These are phyloP conservation scores for Tetradesmus lagerheimii DNA, from an alignment of 139 green algal genomes.

Conservation along the genomic window DNA sequence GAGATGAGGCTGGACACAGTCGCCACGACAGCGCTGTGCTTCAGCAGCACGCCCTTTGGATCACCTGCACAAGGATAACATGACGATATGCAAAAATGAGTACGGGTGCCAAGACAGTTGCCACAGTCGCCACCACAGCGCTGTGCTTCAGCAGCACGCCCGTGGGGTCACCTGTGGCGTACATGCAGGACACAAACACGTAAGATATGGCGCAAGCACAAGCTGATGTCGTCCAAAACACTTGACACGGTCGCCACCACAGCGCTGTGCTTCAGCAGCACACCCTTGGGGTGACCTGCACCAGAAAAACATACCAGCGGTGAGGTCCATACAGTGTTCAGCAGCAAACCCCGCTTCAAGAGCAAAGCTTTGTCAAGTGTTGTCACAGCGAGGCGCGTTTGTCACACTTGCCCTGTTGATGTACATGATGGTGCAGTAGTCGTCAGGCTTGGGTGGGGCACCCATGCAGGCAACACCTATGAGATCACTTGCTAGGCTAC, in stretches of 20 bases:
- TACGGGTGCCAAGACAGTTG: no score
- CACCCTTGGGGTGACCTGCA: slow-evolving; percentile 79
- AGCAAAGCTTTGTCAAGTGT: no score
- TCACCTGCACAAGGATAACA: slow-evolving; percentile 50
- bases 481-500: no score
- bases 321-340: background rate
- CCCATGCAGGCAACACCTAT: no score
- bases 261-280: slow-evolving; percentile 81
- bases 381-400: no score
- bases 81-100: no score
- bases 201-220: no score
- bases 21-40: slow-evolving; percentile 74
- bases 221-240: no score
- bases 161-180: slow-evolving; percentile 69
- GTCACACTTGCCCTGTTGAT: slow-evolving; percentile 91
- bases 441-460: slow-evolving; percentile 74
- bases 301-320: no score
- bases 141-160: slow-evolving; percentile 86
- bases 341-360: slow-evolving; percentile 63
- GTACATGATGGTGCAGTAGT: slow-evolving; percentile 97
- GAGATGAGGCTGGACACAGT: slow-evolving; percentile 55
- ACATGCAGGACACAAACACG: background rate
- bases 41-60: slow-evolving; percentile 89
- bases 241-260: slow-evolving; percentile 67
- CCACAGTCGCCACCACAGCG: slow-evolving; percentile 68